These are phyloP conservation scores for Polychaeton citri DNA, from an alignment of 2,329 filamentous ascomycete species.

Conservation along the genomic window DNA sequence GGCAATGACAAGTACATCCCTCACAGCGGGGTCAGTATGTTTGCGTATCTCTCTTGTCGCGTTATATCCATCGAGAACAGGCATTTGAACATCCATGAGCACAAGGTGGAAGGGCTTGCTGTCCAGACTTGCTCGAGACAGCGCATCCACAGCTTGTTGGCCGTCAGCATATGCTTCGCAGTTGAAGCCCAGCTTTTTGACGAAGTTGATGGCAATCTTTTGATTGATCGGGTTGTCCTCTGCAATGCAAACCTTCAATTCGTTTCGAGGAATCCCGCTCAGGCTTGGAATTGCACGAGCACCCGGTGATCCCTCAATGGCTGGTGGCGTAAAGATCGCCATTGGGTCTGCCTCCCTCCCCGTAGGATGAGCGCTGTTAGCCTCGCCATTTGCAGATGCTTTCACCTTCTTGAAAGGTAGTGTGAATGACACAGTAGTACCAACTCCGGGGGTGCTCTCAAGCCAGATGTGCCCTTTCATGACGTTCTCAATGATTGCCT, in stretches of 20 bases:
- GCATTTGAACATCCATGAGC: slow-evolving; percentile 96
- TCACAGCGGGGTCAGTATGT: slow-evolving; percentile 62
- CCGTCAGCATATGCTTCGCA: slow-evolving; percentile 88
- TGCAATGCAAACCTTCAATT: slow-evolving; percentile 80
- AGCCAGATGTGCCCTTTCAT: slow-evolving; percentile 78
- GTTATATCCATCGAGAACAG: slow-evolving; percentile 81
- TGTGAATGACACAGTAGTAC: slow-evolving; percentile 65
- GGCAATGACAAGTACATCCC: slow-evolving; percentile 80
- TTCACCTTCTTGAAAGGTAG: slow-evolving; percentile 75
- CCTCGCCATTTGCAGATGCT: slow-evolving; percentile 26
- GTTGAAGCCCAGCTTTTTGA: slow-evolving; percentile 70
- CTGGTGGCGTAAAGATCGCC: slow-evolving; percentile 40
- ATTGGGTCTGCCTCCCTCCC: slow-evolving; percentile 37
- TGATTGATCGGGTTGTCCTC: slow-evolving; percentile 95
- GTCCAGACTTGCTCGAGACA: slow-evolving; percentile 58
- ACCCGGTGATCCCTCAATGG: slow-evolving; percentile 26
- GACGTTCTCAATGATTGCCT: slow-evolving; percentile 83
- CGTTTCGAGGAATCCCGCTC: slow-evolving; percentile 57
- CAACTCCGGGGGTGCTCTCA: slow-evolving; percentile 58
- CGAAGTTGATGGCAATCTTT: slow-evolving; percentile 84
- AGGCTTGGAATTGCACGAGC: slow-evolving; percentile 44
- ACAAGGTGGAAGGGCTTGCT: slow-evolving; percentile 76
- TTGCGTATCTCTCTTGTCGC: slow-evolving; percentile 71
- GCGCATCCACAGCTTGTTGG: slow-evolving; percentile 70
- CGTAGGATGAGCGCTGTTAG: slow-evolving; percentile 9